These are phyloP conservation scores for Scedosporium aurantiacum DNA, from an alignment of 2,329 filamentous ascomycete genomes.

Conservation along the genomic window DNA sequence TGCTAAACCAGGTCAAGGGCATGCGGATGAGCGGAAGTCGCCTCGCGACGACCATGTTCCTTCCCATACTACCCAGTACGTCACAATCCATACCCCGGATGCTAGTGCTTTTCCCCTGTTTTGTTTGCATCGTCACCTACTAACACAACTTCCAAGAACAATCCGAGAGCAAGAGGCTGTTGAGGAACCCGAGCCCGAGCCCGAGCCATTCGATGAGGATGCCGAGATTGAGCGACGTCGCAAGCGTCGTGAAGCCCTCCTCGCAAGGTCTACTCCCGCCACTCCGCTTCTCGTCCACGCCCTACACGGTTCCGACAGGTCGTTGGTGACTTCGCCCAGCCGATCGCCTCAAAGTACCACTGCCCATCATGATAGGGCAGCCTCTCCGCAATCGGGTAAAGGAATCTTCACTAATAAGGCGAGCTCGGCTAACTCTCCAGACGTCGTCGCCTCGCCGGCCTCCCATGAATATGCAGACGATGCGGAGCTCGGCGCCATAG, in stretches of 20 bases:
- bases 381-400: constrained; percentile 14
- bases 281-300: constrained; percentile 68
- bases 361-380: constrained; percentile 13
- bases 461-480: constrained; percentile 7
- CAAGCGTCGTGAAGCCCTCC: constrained; percentile 71
- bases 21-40: constrained; percentile 2
- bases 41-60: neutral
- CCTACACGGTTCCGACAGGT: constrained; percentile 50
- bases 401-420: constrained; percentile 30
- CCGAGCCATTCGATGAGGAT: constrained; percentile 58
- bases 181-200: constrained; percentile 18
- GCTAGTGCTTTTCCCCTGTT: neutral
- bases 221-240: constrained; percentile 77
- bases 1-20: constrained; percentile 56
- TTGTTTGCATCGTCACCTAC: neutral
- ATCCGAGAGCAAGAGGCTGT: constrained; percentile 5
- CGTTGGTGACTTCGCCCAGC: constrained; percentile 41
- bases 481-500: constrained; percentile 4
- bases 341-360: constrained; percentile 29
- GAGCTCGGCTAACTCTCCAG: constrained; percentile 29
- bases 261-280: constrained; percentile 68
- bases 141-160: neutral
- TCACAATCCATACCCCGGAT: constrained; percentile 3
- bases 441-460: neutral
- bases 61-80: constrained; percentile 6